These are phyloP conservation scores for Melastoma candidum DNA, from an alignment of 441 rosid genomes.

Conservation along the genomic window DNA sequence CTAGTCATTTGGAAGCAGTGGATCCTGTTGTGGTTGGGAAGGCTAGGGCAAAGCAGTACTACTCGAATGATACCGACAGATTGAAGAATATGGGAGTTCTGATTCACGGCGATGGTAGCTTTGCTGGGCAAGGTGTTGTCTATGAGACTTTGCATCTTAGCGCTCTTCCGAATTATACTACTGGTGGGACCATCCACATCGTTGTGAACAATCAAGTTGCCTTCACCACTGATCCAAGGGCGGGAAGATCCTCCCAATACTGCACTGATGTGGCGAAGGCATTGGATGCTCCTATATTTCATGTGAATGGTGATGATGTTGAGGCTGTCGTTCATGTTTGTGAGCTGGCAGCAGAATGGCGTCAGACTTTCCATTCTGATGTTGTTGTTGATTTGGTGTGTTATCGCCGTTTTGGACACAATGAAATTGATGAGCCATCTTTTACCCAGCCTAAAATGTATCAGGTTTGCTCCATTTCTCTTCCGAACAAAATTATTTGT, in stretches of 20 bases:
- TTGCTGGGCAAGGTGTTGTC: constrained; percentile 97
- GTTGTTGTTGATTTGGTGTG: constrained; percentile 92
- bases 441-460: constrained; percentile 98
- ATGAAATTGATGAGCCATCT: constrained; percentile 93
- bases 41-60: constrained; percentile 94
- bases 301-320: constrained; percentile 89
- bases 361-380: constrained; percentile 90
- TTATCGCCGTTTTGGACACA: constrained; percentile 87
- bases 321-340: constrained; percentile 94
- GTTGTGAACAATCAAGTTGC: constrained; percentile 99
- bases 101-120: constrained; percentile 98
- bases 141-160: constrained; percentile 95
- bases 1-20: constrained; percentile 98
- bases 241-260: constrained; percentile 90
- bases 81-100: constrained; percentile 76
- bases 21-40: constrained; percentile 94
- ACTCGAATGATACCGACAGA: constrained; percentile 69
- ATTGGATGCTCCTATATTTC: constrained; percentile 85
- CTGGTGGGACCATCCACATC: constrained; percentile 95
- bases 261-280: constrained; percentile 99
- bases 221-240: constrained; percentile 90
- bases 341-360: constrained; percentile 98
- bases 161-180: constrained; percentile 87
- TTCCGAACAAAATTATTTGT: too few relatives aligned
- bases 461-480: constrained; percentile 33